Evolutionary conservation across 495 filamentous ascomycete species (phyloP).

Genomic region (Penicillium nucicola): DNA sequence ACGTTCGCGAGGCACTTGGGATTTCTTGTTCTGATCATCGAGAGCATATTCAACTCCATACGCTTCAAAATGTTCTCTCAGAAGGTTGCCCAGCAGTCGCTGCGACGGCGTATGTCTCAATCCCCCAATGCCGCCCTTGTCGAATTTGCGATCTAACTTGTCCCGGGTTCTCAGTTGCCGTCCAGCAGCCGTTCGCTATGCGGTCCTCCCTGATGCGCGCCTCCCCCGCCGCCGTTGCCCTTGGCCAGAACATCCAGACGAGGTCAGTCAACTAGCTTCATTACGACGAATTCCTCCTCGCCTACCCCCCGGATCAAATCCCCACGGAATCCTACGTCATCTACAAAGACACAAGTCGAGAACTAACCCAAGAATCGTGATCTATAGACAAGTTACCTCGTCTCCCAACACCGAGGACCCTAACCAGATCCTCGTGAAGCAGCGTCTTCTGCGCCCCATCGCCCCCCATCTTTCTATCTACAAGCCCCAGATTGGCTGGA

Average conservation of each 20-base stretch:
- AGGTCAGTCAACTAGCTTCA: constrained; percentile 40
- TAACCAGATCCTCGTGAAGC: constrained; percentile 70
- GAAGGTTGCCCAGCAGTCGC: constrained; percentile 61
- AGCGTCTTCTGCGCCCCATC: constrained; percentile 82
- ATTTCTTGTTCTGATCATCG: constrained; percentile 9
- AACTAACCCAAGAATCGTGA: constrained; percentile 10
- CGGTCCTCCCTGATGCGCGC: constrained; percentile 48
- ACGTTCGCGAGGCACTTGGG: constrained; percentile 18
- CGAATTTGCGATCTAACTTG: constrained; percentile 12
- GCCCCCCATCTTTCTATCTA: constrained; percentile 90
- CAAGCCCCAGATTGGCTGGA: constrained; percentile 84
- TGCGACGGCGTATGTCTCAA: constrained; percentile 61
- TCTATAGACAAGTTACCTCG: constrained; percentile 50
- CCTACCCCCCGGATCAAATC: not conserved
- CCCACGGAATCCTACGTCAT: constrained; percentile 31
- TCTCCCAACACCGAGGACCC: constrained; percentile 56
- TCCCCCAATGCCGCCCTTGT: not conserved
- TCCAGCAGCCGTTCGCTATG: constrained; percentile 48
- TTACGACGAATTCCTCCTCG: not conserved
- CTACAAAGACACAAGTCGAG: constrained; percentile 1
- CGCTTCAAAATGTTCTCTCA: constrained; percentile 59
- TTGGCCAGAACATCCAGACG: constrained; percentile 49
- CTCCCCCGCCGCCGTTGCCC: constrained; percentile 46
- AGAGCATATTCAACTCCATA: constrained; percentile 15
- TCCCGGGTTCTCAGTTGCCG: constrained; percentile 38